phyloP scores from a whole-genome alignment of 2,329 filamentous ascomycete species.

The Hymenoscyphus repandus region DNA sequence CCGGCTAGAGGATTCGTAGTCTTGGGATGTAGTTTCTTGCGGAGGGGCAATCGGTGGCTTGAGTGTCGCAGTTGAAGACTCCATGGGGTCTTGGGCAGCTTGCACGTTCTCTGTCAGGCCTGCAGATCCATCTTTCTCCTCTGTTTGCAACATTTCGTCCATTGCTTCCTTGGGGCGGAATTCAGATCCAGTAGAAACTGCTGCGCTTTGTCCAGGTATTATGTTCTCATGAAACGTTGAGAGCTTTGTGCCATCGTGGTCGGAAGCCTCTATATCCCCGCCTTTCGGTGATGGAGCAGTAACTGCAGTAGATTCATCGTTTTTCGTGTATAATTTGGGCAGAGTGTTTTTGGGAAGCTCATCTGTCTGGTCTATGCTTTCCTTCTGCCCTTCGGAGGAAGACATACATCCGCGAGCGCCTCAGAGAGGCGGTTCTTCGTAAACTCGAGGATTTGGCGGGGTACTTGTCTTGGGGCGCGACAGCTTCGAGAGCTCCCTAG shows the following conservation, averaged over 20 bases:
- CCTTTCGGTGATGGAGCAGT: slow-evolving; percentile 3
- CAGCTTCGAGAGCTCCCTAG: no score
- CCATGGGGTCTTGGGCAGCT: slow-evolving; percentile 24
- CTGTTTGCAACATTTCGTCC: not conserved
- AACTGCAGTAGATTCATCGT: slow-evolving; percentile 1
- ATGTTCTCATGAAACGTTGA: not conserved
- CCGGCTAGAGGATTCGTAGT: slow-evolving; percentile 4
- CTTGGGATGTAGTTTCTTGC: slow-evolving; percentile 2
- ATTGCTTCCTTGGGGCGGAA: not conserved
- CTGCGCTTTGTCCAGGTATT: not conserved
- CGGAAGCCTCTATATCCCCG: slow-evolving; percentile 4
- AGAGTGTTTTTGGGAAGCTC: slow-evolving; percentile 14
- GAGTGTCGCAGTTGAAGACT: slow-evolving; percentile 32
- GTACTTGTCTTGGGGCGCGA: slow-evolving; percentile 14
- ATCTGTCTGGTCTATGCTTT: slow-evolving; percentile 21
- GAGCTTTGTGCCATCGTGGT: not conserved
- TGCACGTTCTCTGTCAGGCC: slow-evolving; percentile 1
- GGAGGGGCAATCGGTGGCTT: slow-evolving; percentile 22
- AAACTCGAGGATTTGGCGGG: slow-evolving; percentile 24
- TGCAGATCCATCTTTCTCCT: slow-evolving; percentile 2
- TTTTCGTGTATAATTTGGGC: slow-evolving; percentile 3
- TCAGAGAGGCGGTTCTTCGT: slow-evolving; percentile 20
- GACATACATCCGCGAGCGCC: slow-evolving; percentile 31
- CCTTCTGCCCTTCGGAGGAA: slow-evolving; percentile 26
- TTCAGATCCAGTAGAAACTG: not conserved